Conservation (phyloP, 164 flowering plant species). For the Malania oleifera region DNA sequence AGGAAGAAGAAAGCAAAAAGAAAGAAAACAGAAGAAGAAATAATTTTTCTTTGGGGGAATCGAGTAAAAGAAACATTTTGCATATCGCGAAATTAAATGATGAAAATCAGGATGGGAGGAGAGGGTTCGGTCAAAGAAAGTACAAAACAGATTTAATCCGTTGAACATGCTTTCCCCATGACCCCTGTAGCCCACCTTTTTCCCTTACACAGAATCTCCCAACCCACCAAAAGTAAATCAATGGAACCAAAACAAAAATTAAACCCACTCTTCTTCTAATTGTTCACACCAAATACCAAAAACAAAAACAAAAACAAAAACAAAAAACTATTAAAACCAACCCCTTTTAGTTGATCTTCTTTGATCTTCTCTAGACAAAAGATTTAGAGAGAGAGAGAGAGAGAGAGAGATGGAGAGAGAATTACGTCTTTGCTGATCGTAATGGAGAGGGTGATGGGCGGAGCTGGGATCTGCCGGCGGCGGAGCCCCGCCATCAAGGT, state of each 20-base stretch:
- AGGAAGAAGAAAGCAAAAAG: constrained; percentile 2
- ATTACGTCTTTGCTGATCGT: constrained; percentile 71
- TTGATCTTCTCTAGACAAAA: background rate
- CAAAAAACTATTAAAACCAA: too few species aligned
- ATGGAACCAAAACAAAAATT: too few species aligned
- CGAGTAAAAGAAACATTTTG: too few species aligned
- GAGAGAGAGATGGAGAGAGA: constrained; percentile 4
- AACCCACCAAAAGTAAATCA: constrained; percentile 6
- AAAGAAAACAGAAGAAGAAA: constrained; percentile 1
- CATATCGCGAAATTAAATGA: too few species aligned
- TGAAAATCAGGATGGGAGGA: too few species aligned
- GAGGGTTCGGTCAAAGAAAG: constrained; percentile 55
- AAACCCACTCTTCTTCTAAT: too few species aligned
- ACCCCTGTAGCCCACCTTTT: constrained; percentile 16
- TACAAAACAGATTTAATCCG: constrained; percentile 31
- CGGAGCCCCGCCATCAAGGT: constrained; percentile 73
- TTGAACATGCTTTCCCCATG: constrained; percentile 46
- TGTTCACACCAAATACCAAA: too few species aligned
- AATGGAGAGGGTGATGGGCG: constrained; percentile 44
- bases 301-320: background rate
- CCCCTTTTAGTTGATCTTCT: background rate
- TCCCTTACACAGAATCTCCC: constrained; percentile 21
- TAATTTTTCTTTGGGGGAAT: background rate
- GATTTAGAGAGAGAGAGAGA: background rate
- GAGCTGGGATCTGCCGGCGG: constrained; percentile 33